Conservation (phyloP, 2,329 filamentous ascomycete species). For the Clonostachys sp. region DNA sequence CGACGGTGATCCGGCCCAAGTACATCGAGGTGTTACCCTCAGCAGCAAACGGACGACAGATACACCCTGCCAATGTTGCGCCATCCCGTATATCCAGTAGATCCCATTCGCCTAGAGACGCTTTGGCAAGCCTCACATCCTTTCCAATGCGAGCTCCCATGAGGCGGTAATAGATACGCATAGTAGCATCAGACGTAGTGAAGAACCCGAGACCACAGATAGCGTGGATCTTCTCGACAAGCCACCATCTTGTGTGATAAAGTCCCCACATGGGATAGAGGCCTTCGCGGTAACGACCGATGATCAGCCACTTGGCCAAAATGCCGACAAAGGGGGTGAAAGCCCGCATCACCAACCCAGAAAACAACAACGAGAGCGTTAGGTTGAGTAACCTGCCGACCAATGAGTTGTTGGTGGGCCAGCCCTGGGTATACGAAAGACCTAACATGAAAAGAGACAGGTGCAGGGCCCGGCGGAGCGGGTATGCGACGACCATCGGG, state of each 20-base stretch:
- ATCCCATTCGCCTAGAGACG: slow-evolving; percentile 49
- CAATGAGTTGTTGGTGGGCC: slow-evolving; percentile 29
- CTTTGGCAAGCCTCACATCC: slow-evolving; percentile 39
- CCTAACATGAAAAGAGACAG: slow-evolving; percentile 48
- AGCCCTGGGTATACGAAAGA: slow-evolving; percentile 31
- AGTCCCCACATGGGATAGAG: slow-evolving; percentile 55
- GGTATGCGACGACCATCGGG: slow-evolving; percentile 43
- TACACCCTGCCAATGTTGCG: slow-evolving; percentile 39
- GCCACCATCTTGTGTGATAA: slow-evolving; percentile 56
- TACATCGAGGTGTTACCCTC: slow-evolving; percentile 57
- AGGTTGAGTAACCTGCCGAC: slow-evolving; percentile 43
- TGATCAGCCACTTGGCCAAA: slow-evolving; percentile 46
- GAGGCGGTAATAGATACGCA: slow-evolving; percentile 40
- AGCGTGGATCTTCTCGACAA: slow-evolving; percentile 47
- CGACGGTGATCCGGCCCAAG: slow-evolving; percentile 44
- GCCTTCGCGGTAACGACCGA: slow-evolving; percentile 47
- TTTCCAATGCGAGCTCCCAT: slow-evolving; percentile 49
- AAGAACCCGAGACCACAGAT: slow-evolving; percentile 44
- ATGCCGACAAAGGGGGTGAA: slow-evolving; percentile 42
- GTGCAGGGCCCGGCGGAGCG: slow-evolving; percentile 42
- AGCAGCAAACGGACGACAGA: slow-evolving; percentile 45
- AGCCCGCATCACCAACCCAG: slow-evolving; percentile 29
- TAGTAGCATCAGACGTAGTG: slow-evolving; percentile 26
- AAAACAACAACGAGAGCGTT: slow-evolving; percentile 34
- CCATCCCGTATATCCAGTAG: slow-evolving; percentile 48